These are phyloP conservation scores for Globisporangium yorkense DNA, from an alignment of 352 stramenopile genomes.

Conservation along the genomic window DNA sequence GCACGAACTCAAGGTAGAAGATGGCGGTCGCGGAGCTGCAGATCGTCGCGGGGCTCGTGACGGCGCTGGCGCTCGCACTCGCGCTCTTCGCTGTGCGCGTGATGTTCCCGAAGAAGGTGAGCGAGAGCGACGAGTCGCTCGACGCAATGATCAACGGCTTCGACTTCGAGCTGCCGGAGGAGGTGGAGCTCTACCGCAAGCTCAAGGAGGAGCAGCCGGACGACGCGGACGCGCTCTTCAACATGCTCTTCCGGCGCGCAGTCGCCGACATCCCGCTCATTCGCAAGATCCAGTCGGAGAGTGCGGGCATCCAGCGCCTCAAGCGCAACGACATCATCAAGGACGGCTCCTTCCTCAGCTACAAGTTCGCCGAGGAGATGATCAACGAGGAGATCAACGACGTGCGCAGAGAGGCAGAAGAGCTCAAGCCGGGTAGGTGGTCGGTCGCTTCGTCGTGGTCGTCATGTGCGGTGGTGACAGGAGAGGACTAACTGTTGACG, in stretches of 20 bases:
- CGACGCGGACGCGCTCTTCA: slow-evolving; percentile 67
- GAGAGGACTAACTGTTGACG: not conserved
- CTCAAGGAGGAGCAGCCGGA: slow-evolving; percentile 57
- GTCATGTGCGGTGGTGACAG: too few species aligned
- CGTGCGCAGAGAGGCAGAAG: slow-evolving; percentile 68
- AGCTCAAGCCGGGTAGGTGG: slow-evolving; percentile 68
- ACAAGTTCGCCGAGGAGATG: slow-evolving; percentile 83
- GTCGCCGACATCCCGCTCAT: slow-evolving; percentile 83
- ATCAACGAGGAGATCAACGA: slow-evolving; percentile 88
- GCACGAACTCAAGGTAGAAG: not conserved
- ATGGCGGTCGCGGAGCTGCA: slow-evolving; percentile 67
- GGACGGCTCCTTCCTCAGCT: slow-evolving; percentile 83
- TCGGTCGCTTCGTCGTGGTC: not conserved
- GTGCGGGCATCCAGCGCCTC: slow-evolving; percentile 73
- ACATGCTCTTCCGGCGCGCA: slow-evolving; percentile 77
- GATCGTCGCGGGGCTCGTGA: slow-evolving; percentile 61
- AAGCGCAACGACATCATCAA: slow-evolving; percentile 89
- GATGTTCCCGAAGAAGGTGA: slow-evolving; percentile 62
- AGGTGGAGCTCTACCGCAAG: slow-evolving; percentile 75
- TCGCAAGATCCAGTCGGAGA: slow-evolving; percentile 86
- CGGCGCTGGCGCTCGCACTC: slow-evolving; percentile 48
- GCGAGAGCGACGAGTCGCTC: slow-evolving; percentile 70
- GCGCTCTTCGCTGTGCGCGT: slow-evolving; percentile 60
- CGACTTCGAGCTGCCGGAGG: slow-evolving; percentile 77
- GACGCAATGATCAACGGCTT: slow-evolving; percentile 89